Percentiles rank a stretch among this genome's conserved stretches.
phyloP scores from a whole-genome alignment of 257 asterid species.

The Euphrasia confusa region DNA sequence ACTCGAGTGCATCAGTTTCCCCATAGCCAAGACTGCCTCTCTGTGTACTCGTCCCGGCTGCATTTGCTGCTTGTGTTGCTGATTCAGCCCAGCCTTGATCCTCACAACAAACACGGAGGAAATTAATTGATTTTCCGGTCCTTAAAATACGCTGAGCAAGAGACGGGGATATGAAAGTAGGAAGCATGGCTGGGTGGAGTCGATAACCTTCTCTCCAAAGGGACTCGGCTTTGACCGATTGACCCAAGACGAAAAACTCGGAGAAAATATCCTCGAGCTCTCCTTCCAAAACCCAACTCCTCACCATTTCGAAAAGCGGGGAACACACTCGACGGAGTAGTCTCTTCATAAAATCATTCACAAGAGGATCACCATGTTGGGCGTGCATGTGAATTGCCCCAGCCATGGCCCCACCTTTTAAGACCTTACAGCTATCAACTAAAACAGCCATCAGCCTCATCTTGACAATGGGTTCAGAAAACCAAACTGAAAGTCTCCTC shows the following conservation, averaged over 20 bases:
- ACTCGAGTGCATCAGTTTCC: slow-evolving; percentile 94
- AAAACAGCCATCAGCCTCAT: slow-evolving; percentile 98
- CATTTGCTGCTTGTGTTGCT: slow-evolving; percentile 85
- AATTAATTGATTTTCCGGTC: slow-evolving; percentile 95
- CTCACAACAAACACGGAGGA: slow-evolving; percentile 95
- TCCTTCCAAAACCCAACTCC: slow-evolving; percentile 99
- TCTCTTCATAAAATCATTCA: slow-evolving; percentile 84
- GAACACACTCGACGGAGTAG: slow-evolving; percentile 86
- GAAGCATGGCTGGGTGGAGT: slow-evolving; percentile 88
- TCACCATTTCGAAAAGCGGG: slow-evolving; percentile 98
- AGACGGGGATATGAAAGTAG: slow-evolving; percentile 79
- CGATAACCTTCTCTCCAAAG: slow-evolving; percentile 98
- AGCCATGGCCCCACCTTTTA: slow-evolving; percentile 99
- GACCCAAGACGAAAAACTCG: slow-evolving; percentile 87
- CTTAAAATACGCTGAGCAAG: slow-evolving; percentile 91
- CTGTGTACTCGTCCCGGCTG: slow-evolving; percentile 88
- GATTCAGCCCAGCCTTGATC: slow-evolving; percentile 98
- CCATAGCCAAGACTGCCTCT: slow-evolving; percentile 94
- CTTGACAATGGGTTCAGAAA: slow-evolving; percentile 93
- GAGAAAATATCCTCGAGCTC: slow-evolving; percentile 93
- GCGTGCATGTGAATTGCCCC: slow-evolving; percentile 98
- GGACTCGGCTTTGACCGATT: slow-evolving; percentile 91
- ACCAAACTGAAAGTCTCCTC: slow-evolving; percentile 93
- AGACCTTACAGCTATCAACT: slow-evolving; percentile 84
- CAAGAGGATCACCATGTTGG: slow-evolving; percentile 96